Evolutionary conservation across 2,329 filamentous ascomycete species (phyloP).

Genomic region (Trichoderma hamatum): DNA sequence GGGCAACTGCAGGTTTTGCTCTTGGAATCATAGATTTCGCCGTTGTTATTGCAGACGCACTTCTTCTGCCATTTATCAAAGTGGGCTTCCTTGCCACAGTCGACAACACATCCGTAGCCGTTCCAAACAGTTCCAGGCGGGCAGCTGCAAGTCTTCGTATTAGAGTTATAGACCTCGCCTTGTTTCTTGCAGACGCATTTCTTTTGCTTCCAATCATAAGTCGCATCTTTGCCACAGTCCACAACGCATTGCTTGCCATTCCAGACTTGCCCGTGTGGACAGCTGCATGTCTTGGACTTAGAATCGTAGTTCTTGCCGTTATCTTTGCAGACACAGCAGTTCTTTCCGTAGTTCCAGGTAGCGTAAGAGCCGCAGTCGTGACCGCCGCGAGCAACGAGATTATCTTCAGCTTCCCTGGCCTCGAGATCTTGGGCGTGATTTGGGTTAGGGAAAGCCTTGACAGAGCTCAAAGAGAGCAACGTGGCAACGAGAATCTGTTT

Average conservation of each 20-base stretch:
- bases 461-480: constrained; percentile 23
- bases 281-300: constrained; percentile 26
- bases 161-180: background rate
- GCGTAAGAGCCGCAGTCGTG: constrained; percentile 25
- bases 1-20: constrained; percentile 26
- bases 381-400: background rate
- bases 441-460: constrained; percentile 25
- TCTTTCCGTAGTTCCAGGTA: constrained; percentile 16
- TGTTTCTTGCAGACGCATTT: constrained; percentile 25
- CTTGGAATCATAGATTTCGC: constrained; percentile 12
- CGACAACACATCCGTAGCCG: constrained; percentile 5
- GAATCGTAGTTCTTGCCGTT: constrained; percentile 24
- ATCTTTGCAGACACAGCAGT: constrained; percentile 28
- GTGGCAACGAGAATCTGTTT: constrained; percentile 22
- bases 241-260: constrained; percentile 12
- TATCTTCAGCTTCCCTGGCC: constrained; percentile 18
- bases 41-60: constrained; percentile 24
- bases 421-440: constrained; percentile 20
- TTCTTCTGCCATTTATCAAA: background rate
- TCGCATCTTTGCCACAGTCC: constrained; percentile 22
- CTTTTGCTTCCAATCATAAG: constrained; percentile 3
- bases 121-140: constrained; percentile 5
- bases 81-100: constrained; percentile 23
- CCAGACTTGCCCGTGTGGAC: constrained; percentile 21
- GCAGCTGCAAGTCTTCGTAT: constrained; percentile 18